Conservation (phyloP, 2,329 filamentous ascomycete genomes). For the Scleromitrula shiraiana region DNA sequence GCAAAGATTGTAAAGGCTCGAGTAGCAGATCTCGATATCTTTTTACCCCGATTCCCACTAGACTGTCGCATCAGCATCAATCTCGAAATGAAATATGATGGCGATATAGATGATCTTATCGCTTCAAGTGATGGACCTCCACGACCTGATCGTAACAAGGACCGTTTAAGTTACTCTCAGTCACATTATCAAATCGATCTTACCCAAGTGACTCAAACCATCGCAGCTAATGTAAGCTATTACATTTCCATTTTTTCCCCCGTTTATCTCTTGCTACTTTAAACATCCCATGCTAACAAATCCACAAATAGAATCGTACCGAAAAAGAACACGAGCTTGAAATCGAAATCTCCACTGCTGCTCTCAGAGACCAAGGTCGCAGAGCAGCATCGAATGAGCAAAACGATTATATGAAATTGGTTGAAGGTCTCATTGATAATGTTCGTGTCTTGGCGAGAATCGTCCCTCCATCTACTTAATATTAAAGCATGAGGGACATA, state of each 20-base stretch:
- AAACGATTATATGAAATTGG: constrained; percentile 57
- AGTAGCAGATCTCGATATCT: constrained; percentile 81
- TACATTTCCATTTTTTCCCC: not conserved
- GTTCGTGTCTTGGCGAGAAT: constrained; percentile 23
- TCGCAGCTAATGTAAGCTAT: constrained; percentile 32
- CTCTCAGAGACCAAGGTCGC: constrained; percentile 58
- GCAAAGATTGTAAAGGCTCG: constrained; percentile 87
- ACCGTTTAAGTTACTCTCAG: constrained; percentile 85
- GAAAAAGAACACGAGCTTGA: constrained; percentile 75
- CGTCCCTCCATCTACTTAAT: not conserved
- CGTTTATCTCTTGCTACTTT: constrained; percentile 2
- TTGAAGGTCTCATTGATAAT: constrained; percentile 71
- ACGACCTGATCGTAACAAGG: constrained; percentile 65
- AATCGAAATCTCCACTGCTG: constrained; percentile 59
- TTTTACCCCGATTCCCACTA: constrained; percentile 67
- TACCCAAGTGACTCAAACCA: constrained; percentile 87
- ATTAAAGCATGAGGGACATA: too few relatives aligned
- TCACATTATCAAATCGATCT: constrained; percentile 84
- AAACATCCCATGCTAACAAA: constrained; percentile 11
- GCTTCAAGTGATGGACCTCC: constrained; percentile 33
- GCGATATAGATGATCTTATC: constrained; percentile 48
- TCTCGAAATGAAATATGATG: constrained; percentile 82
- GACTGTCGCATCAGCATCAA: constrained; percentile 94
- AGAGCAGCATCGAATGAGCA: constrained; percentile 40
- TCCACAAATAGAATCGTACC: too few relatives aligned